Base-by-base conservation (phyloP, 208 protist genomes). In the Crithidia sp. region DNA sequence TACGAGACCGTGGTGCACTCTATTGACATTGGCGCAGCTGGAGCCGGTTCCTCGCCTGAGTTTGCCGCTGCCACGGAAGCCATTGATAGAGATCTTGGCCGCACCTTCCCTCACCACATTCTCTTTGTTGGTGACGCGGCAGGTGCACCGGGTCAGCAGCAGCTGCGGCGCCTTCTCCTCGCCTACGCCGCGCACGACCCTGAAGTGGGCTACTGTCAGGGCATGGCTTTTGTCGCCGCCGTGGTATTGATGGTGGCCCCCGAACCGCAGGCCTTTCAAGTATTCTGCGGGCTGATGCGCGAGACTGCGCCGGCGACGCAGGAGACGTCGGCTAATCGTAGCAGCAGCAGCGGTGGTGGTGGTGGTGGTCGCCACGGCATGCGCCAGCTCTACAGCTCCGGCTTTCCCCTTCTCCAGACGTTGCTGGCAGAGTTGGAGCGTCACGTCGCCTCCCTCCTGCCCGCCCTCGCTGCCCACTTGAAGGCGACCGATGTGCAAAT, bases 161-260 rank as follows among this genome's bases (percentile, higher is more conserved):
- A 77, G 58, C 78, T 95, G 19, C 61, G 49, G 0, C 79, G 84
- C 36, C 58, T 95, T 17, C 74, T 95, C 16, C 58, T 39, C 52
- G 86, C 82, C 2, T 90, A 84, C 64, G 67, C 71, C 13, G 63
- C 61, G 10, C 55, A 78, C 58, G 84, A 95, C 61, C 72, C 76
- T 4, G 79, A 81, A 43, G 83, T 91, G n/a, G 91, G 88, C 12
- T 95, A 95, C 70, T 89, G 83, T 52, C 90, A 95, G 57, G 90
- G 90, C 10, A 93, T 95, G 88, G 85, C 73, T 43, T 95, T 95
- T 61, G 65, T 91, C 36, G 85, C 76, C 5, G 84, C 80, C 8
- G 54, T 86, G 43, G 45, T 90, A 56, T 71, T 92, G 5, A 57
- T 91, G 52, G 71, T 88, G 54, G 63, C 82, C 3, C 70, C 77